These are phyloP conservation scores for Bonia amplexicaulis DNA, from an alignment of 176 grass and related monocot genomes.

Conservation along the genomic window DNA sequence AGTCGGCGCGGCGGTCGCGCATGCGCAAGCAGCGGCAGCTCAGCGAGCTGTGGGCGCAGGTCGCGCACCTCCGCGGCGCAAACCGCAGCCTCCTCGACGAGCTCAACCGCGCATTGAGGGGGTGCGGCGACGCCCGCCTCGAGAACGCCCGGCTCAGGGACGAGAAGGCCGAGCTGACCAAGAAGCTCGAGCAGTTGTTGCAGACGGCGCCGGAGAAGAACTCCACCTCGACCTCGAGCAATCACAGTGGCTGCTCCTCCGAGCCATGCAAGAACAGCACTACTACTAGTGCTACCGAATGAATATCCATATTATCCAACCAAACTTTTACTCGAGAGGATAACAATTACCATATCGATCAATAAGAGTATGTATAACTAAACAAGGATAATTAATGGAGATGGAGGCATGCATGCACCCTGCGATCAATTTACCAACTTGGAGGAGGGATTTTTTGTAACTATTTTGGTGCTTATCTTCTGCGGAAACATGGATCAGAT, in stretches of 20 bases:
- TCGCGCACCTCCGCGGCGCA: slow-evolving; percentile 43
- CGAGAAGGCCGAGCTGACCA: slow-evolving; percentile 47
- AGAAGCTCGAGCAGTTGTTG: slow-evolving; percentile 51
- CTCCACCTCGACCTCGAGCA: background rate
- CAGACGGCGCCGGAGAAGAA: background rate
- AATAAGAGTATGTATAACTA: slow-evolving; percentile 34
- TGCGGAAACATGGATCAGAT: slow-evolving; percentile 16
- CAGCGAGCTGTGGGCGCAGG: slow-evolving; percentile 72
- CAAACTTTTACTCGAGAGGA: slow-evolving; percentile 34
- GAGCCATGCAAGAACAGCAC: slow-evolving; percentile 19
- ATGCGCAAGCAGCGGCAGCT: slow-evolving; percentile 95
- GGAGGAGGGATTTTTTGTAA: background rate
- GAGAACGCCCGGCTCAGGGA: slow-evolving; percentile 53
- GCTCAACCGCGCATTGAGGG: slow-evolving; percentile 58
- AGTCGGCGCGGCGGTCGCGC: slow-evolving; percentile 84
- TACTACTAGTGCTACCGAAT: background rate
- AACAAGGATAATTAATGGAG: slow-evolving; percentile 18
- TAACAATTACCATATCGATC: slow-evolving; percentile 23
- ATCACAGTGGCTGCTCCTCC: slow-evolving; percentile 24
- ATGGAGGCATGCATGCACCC: slow-evolving; percentile 1
- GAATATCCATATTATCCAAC: slow-evolving; percentile 23
- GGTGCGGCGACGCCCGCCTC: slow-evolving; percentile 32
- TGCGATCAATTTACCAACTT: background rate
- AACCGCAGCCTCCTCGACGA: slow-evolving; percentile 75
- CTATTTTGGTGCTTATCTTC: background rate